Evolutionary conservation across 2,329 filamentous ascomycete species (phyloP), one percentile per base, ranked within the genome.

Genomic region (Emydomyces testavorans): DNA sequence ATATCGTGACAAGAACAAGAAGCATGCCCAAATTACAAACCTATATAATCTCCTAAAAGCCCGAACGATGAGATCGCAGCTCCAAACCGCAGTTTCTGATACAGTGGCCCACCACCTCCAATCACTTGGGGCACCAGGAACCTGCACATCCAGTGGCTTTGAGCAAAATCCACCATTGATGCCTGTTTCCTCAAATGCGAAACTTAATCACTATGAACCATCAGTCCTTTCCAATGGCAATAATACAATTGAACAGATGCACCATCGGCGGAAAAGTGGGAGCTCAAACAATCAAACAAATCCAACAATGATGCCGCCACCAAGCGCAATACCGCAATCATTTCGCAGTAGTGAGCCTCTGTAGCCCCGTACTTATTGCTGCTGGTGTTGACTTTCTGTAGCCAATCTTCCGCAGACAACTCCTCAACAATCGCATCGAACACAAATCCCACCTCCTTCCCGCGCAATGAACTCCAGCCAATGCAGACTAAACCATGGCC

Each of bases 1-100:
- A 3, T 81, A 79, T 56, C 76, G 76, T 48, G 82, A 88, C 18
- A 92, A 90, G 61, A 79, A 70, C 54, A 79, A 76, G 39, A 83
- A 80, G 50, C 73, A 85, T 2, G 65, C 79, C 4, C 81, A 86
- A 51, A 76, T 79, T 2, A 84, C 87, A 42, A 74, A 74, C 52
- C 64, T 76, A 18, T 80, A 80, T 56, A 71, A 76, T 38, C 58
- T 70, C 10, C 62, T 80, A 34, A 80, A 80, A 57, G 68, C 71
- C 23, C 72, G 74, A 50, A 70, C 76, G 8, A 72, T 77, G 64
- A 65, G 67, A 26, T 70, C 71, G 1, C 70, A 75, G 10, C 71
- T 79, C 50, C 72, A 76, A 47, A 65, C 66, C 15, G 76, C 76
- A 5, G 76, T 76, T 16, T 74, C 73, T 2, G 69, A 78, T 42